A percentile compares a stretch with the other conserved stretches of the same genome.
Evolutionary conservation across 306 rosid genomes (phyloP).

Genomic region (Medicago arabica): DNA sequence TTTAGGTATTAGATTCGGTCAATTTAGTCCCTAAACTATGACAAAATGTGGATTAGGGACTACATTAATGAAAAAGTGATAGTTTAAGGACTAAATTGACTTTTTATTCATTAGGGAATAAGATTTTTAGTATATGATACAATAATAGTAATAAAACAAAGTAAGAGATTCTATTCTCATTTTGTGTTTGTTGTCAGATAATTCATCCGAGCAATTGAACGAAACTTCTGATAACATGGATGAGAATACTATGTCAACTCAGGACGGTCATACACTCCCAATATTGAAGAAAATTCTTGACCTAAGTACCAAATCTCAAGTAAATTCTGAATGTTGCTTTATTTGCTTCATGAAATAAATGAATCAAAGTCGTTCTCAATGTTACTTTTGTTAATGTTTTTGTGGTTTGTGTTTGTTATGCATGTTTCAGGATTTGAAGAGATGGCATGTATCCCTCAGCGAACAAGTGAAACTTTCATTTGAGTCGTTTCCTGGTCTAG

Average conservation of each 20-base stretch:
- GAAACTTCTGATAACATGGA: conserved; percentile 47
- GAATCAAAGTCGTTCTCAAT: not conserved
- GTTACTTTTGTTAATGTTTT: not conserved
- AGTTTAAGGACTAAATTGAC: not conserved
- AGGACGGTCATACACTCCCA: conserved; percentile 71
- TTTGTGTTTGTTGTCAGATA: conserved; percentile 31
- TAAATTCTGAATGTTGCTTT: conserved; percentile 11
- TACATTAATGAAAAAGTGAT: no score
- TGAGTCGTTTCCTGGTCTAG: conserved; percentile 62
- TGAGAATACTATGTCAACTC: conserved; percentile 52
- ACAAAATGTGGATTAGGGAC: no score
- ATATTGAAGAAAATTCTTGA: conserved; percentile 69
- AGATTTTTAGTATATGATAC: not conserved
- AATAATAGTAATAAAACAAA: not conserved
- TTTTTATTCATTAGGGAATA: no score
- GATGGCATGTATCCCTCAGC: conserved; percentile 57
- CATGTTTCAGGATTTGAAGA: conserved; percentile 74
- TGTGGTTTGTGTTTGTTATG: no score
- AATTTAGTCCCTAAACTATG: no score
- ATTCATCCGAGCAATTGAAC: conserved; percentile 35
- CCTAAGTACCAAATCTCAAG: conserved; percentile 73
- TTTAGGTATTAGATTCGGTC: not conserved
- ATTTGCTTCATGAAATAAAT: not conserved
- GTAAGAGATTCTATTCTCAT: not conserved
- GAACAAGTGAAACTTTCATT: no score